Evolutionary conservation across 805 yeast genomes (phyloP), one percentile per base, ranked within the genome.

Genomic region (Spencermartinsiella europaea): DNA sequence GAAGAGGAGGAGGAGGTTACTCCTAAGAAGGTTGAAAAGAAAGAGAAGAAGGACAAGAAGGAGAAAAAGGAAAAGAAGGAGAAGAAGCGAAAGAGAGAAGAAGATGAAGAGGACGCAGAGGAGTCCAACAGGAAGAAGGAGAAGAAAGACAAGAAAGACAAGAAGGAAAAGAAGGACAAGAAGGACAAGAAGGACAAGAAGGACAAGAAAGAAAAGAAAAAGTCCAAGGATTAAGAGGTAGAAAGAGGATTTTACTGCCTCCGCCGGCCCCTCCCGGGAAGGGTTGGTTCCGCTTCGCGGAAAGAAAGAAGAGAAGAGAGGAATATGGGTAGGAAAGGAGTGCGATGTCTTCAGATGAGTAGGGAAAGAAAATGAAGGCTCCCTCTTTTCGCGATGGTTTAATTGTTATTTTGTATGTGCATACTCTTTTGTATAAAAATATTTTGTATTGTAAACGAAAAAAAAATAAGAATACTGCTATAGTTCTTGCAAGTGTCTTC

Each of bases 141-240:
- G 45, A 50, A 59, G 45, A 59, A 59, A 56, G 55, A 62, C 46
- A 56, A 47, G 51, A 60, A 63, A 57, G 59, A 45, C 54, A 59
- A 50, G 63, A 57, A 43, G 50, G 48, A 62, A 40, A 70, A 74
- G 63, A 69, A 73, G 68, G 69, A 49, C 72, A 76, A 65, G 71
- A 72, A 54, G 70, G 73, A 49, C 73, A 76, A 67, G 69, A 76
- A 57, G 75, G 77, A 50, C 75, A 77, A 69, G 71, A 72, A 65
- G 68, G n/a, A n/a, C n/a, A n/a, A n/a, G n/a, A n/a, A 73, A 62
- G 71, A 72, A n/a, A n/a, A n/a, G n/a, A n/a, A n/a, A 65, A 69
- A 73, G 65, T 46, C 27, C 10, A 50, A 49, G 51, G 49, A 57
- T 51, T 45, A 37, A 47, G 46, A 44, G 49, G 47, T 44, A 41